Percentiles rank a stretch among this genome's conserved stretches.
phyloP scores from a whole-genome alignment of 2,329 filamentous ascomycete species.

The Trichoderma sp. region DNA sequence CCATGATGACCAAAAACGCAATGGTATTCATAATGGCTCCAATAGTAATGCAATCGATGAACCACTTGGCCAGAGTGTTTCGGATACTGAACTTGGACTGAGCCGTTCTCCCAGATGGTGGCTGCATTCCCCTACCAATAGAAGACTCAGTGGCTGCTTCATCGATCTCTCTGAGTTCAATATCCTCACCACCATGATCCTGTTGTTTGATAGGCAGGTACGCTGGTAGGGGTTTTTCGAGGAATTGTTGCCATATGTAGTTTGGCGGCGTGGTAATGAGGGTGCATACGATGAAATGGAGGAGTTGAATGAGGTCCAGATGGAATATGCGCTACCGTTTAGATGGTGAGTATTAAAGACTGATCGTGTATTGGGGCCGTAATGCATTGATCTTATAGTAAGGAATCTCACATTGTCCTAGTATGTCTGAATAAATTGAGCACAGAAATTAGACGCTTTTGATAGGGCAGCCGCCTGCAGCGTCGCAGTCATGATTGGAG shows the following conservation, averaged over 20 bases:
- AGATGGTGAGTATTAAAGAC: neutral
- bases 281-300: constrained; percentile 53
- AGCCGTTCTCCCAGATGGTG: neutral
- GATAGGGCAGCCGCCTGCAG: constrained; percentile 52
- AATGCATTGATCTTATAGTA: neutral
- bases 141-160: constrained; percentile 20
- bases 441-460: constrained; percentile 51
- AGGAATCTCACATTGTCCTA: constrained; percentile 37
- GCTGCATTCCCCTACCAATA: neutral
- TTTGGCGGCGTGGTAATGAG: constrained; percentile 55
- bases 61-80: constrained; percentile 48
- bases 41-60: constrained; percentile 48
- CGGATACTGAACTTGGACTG: constrained; percentile 36
- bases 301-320: constrained; percentile 46
- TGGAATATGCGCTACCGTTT: constrained; percentile 34
- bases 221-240: constrained; percentile 53
- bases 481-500: constrained; percentile 51
- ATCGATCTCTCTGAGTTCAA: constrained; percentile 31
- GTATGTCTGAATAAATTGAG: constrained; percentile 52
- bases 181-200: constrained; percentile 23
- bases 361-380: constrained; percentile 7
- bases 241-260: constrained; percentile 55
- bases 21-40: constrained; percentile 46
- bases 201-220: constrained; percentile 27
- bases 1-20: constrained; percentile 48